Percentiles rank a stretch among this genome's conserved stretches.
Conservation (phyloP, 2,329 filamentous ascomycete species). For the Pyrenophora graminea region DNA sequence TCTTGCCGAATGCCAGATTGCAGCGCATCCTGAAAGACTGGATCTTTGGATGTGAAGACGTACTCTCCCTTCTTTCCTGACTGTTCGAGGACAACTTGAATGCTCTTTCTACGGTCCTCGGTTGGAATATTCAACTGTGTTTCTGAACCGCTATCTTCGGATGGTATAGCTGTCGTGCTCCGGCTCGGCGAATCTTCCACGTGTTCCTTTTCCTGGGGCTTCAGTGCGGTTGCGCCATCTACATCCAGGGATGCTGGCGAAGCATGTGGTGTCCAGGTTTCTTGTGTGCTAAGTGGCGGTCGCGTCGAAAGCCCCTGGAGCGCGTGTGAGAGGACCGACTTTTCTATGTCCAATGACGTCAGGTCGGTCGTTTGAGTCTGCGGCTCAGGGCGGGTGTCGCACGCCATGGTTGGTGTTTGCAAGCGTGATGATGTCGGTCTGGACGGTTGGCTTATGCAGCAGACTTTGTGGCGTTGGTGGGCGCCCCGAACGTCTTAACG, state of each 20-base stretch:
- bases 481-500: neutral
- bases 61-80: slow-evolving; percentile 54
- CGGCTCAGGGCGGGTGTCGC: slow-evolving; percentile 7
- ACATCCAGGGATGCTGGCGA: slow-evolving; percentile 38
- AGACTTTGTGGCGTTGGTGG: neutral
- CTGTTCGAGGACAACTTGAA: slow-evolving; percentile 54
- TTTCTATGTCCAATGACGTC: slow-evolving; percentile 19
- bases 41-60: slow-evolving; percentile 55
- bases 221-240: slow-evolving; percentile 50
- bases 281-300: slow-evolving; percentile 22
- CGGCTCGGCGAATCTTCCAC: slow-evolving; percentile 40
- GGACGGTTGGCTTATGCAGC: slow-evolving; percentile 46
- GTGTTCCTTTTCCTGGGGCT: slow-evolving; percentile 44
- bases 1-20: slow-evolving; percentile 50
- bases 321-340: slow-evolving; percentile 33
- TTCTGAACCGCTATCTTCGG: slow-evolving; percentile 28
- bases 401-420: neutral
- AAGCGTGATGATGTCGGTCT: slow-evolving; percentile 11
- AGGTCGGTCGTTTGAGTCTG: slow-evolving; percentile 13
- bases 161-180: slow-evolving; percentile 31
- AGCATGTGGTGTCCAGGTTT: slow-evolving; percentile 35
- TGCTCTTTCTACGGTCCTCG: slow-evolving; percentile 43
- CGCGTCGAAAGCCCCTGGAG: slow-evolving; percentile 34
- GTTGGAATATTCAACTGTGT: slow-evolving; percentile 8
- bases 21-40: slow-evolving; percentile 54